Base-by-base conservation (phyloP, 2,329 filamentous ascomycete genomes). In the Diaporthe sp. region DNA sequence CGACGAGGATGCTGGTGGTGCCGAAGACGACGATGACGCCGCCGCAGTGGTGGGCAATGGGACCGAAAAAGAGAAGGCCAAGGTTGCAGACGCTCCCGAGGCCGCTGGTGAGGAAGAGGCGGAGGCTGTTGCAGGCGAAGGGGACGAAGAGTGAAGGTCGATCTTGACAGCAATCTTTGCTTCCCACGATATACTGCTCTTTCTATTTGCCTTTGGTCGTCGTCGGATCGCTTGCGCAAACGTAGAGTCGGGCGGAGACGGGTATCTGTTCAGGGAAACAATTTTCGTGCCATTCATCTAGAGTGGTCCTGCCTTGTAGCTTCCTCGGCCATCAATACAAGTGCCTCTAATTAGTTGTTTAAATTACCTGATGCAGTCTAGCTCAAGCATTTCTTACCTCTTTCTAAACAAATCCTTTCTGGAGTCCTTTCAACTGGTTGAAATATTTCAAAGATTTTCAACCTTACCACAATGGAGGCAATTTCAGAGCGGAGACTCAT, bases 21-120 rank as follows among this genome's bases (percentile, higher is more conserved):
- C 79, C 42, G 80, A 80, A 20, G 75, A 76, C 15, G 68, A 71
- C 12, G 63, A 51, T 2, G 67, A 61, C 25, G 58, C 42, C 25
- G 58, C 42, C 47, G 61, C 49, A 31, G 61, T 73, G n/a, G 39
- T 55, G 3, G 49, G 75, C 47, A 72, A 73, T 13, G 73, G 68
- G 10, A 67, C 53, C 12, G 81, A 79, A 22, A 78, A 85, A 75
- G 71, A 72, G 55, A 72, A 71, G 60, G 68, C 70, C 71, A 76
- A 77, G 42, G 74, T 74, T 34, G 51, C 78, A 42, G 77, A 74
- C 22, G 84, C 80, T n/a, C 81, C 80, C 31, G 82, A 80, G n/a
- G 79, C 71, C 5, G 80, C 78, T 28, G 83, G 82, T 5, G 25
- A 80, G 6, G 84, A 84, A 1, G 84, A 84, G 17, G 82, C 82